Conservation (phyloP, 805 yeast species). For the Kluyveromyces siamensis region DNA sequence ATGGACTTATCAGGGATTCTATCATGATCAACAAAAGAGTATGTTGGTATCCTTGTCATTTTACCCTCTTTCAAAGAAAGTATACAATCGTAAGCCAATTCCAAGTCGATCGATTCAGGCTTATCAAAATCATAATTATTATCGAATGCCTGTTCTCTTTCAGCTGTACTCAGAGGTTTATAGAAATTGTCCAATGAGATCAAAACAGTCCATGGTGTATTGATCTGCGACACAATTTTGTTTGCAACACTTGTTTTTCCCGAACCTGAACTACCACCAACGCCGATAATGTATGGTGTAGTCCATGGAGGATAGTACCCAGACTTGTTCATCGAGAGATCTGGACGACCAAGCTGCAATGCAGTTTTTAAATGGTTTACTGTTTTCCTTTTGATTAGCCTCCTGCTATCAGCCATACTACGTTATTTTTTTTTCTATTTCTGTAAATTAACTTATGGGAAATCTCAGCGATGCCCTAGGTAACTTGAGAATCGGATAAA, state of each 20-base stretch:
- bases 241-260: slow-evolving; percentile 93
- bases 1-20: slow-evolving; percentile 55
- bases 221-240: slow-evolving; percentile 61
- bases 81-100: slow-evolving; percentile 56
- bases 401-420: no score
- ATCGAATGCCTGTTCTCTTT: slow-evolving; percentile 52
- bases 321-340: not conserved
- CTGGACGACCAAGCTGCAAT: not conserved
- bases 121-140: slow-evolving; percentile 79
- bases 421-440: no score
- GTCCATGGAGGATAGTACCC: slow-evolving; percentile 78
- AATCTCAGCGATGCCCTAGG: not conserved
- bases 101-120: slow-evolving; percentile 79
- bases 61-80: slow-evolving; percentile 61
- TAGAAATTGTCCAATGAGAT: slow-evolving; percentile 88
- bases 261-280: slow-evolving; percentile 80
- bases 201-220: slow-evolving; percentile 92
- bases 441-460: not conserved
- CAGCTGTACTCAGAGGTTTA: slow-evolving; percentile 56
- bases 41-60: slow-evolving; percentile 55
- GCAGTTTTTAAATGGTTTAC: not conserved
- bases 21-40: slow-evolving; percentile 57
- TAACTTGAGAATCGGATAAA: no score
- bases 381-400: no score
- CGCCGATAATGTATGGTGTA: slow-evolving; percentile 77